Evolutionary conservation across 371 early-diverging fungal species (phyloP).

Genomic region (Rhizopus arrhizus): DNA sequence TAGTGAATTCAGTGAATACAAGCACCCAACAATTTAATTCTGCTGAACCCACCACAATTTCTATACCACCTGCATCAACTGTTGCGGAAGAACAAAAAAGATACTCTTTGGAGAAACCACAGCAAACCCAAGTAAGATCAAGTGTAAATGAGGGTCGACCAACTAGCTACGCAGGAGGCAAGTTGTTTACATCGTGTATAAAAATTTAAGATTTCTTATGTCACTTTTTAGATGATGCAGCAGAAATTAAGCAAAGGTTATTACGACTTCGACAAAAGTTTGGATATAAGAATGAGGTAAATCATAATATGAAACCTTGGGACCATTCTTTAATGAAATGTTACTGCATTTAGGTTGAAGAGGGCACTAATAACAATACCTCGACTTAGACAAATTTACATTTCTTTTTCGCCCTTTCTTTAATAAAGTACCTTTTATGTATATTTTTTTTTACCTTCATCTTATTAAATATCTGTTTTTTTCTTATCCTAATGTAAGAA

Average conservation of each 20-base stretch:
- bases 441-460: not conserved
- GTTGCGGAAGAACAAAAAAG: not conserved
- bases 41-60: not conserved
- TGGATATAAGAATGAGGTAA: slow-evolving; percentile 48
- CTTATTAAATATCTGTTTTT: too few species aligned
- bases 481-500: too few species aligned
- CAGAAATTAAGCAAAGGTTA: slow-evolving; percentile 50
- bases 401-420: not conserved
- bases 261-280: slow-evolving; percentile 66
- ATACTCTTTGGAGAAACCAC: slow-evolving; percentile 5
- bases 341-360: not conserved
- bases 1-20: not conserved
- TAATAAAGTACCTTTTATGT: not conserved
- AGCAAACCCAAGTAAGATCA: not conserved
- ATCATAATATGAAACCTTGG: not conserved
- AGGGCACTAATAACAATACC: not conserved
- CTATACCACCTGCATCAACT: not conserved
- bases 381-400: not conserved
- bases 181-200: not conserved
- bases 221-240: slow-evolving; percentile 37
- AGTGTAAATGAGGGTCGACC: slow-evolving; percentile 6
- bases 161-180: slow-evolving; percentile 21
- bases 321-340: not conserved
- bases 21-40: slow-evolving; percentile 5
- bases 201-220: not conserved